Conservation (phyloP, 2,329 filamentous ascomycete genomes). For the Sporothrix inflata region DNA sequence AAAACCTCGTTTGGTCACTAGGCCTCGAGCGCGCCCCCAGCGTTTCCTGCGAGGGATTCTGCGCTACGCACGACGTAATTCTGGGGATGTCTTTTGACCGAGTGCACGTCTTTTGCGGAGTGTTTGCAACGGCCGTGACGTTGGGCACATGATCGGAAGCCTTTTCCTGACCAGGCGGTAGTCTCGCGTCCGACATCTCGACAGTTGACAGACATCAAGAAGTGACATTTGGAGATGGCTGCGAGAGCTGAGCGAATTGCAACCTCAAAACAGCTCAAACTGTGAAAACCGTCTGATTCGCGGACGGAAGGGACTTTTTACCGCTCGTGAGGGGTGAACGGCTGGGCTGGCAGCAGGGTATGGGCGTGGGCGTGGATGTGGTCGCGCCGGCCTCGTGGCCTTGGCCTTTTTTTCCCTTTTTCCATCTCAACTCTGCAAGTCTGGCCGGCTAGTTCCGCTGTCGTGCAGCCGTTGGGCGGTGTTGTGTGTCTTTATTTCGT, state of each 20-base stretch:
- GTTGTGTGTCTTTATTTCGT: background rate
- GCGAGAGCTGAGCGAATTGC: background rate
- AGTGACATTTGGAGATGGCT: background rate
- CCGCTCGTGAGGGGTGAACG: background rate
- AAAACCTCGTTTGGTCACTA: background rate
- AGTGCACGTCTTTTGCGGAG: background rate
- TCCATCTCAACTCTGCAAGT: background rate
- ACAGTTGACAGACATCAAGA: background rate
- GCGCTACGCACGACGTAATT: background rate
- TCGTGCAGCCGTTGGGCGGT: background rate
- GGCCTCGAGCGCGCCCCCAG: background rate
- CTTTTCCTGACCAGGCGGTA: background rate
- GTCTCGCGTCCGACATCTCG: background rate
- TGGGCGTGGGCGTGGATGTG: background rate
- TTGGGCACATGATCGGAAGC: background rate
- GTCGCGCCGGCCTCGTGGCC: background rate
- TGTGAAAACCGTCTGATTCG: background rate
- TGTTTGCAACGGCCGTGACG: background rate
- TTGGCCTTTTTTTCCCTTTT: background rate
- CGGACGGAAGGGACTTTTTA: slow-evolving; percentile 3
- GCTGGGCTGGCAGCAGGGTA: background rate
- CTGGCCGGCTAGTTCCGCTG: background rate
- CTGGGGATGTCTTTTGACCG: background rate
- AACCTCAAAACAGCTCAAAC: background rate
- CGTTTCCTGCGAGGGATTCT: background rate